These are phyloP conservation scores for Fusarium devonianum DNA, from an alignment of 2,329 filamentous ascomycete species.

Conservation along the genomic window DNA sequence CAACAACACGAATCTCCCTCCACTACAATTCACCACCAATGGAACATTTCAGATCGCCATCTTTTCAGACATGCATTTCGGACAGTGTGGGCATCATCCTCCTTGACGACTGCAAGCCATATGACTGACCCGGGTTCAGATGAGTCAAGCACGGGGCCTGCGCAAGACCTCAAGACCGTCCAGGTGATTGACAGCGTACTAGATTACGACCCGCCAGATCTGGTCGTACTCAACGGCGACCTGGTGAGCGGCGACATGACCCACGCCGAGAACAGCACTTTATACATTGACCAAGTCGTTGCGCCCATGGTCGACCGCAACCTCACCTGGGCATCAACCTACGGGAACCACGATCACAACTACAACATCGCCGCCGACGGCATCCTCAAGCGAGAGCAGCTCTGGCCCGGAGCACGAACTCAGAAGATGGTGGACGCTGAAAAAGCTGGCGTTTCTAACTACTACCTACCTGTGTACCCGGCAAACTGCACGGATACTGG, in stretches of 20 bases:
- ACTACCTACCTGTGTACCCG: constrained; percentile 55
- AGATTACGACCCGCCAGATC: constrained; percentile 60
- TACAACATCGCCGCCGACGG: constrained; percentile 61
- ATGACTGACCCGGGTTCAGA: constrained; percentile 8
- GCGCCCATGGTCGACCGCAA: constrained; percentile 61
- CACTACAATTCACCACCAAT: constrained; percentile 27
- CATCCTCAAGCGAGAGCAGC: constrained; percentile 53
- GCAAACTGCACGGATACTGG: constrained; percentile 42
- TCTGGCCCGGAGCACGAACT: constrained; percentile 50
- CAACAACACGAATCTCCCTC: constrained; percentile 24
- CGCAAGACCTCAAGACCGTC: constrained; percentile 64
- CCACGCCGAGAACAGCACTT: constrained; percentile 59
- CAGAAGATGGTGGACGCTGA: constrained; percentile 48
- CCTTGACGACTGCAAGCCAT: neutral
- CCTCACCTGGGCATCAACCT: constrained; percentile 70
- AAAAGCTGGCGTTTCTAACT: constrained; percentile 55
- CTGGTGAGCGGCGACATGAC: constrained; percentile 73
- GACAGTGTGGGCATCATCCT: constrained; percentile 26
- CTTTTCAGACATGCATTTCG: constrained; percentile 38
- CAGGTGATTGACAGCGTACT: constrained; percentile 66
- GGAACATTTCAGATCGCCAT: constrained; percentile 36
- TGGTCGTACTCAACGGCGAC: constrained; percentile 76
- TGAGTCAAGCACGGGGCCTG: constrained; percentile 43
- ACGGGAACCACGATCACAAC: constrained; percentile 74
- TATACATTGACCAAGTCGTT: constrained; percentile 67